Conservation (phyloP, 2,329 filamentous ascomycete genomes). For the Fusarium sp. region DNA sequence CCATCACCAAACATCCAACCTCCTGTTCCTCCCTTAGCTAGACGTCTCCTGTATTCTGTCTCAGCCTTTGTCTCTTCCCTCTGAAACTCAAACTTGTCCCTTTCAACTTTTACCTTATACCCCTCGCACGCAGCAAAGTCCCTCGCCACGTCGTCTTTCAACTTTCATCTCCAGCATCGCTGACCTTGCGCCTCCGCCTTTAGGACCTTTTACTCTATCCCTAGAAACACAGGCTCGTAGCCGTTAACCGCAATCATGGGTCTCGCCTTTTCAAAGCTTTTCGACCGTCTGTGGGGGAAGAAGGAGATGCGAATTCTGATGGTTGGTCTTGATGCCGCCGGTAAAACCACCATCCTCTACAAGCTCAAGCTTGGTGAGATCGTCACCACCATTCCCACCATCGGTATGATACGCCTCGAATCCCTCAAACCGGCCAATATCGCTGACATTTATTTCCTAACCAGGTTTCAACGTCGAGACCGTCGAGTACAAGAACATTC, state of each 20-base stretch:
- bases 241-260: slow-evolving; percentile 81
- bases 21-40: slow-evolving; percentile 34
- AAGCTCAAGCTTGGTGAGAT: slow-evolving; percentile 99
- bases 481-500: slow-evolving; percentile 99
- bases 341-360: slow-evolving; percentile 99
- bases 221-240: slow-evolving; percentile 48
- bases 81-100: slow-evolving; percentile 18
- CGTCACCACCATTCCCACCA: slow-evolving; percentile 98
- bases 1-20: slow-evolving; percentile 42
- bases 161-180: slow-evolving; percentile 22
- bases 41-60: slow-evolving; percentile 27
- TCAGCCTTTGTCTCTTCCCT: slow-evolving; percentile 32
- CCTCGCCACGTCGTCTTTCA: slow-evolving; percentile 32
- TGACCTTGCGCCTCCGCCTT: slow-evolving; percentile 39
- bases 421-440: not conserved
- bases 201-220: slow-evolving; percentile 43
- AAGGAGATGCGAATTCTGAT: slow-evolving; percentile 99
- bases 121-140: slow-evolving; percentile 25
- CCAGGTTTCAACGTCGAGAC: slow-evolving; percentile 99
- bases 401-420: slow-evolving; percentile 68
- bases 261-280: slow-evolving; percentile 96
- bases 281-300: slow-evolving; percentile 97
- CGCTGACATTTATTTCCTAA: slow-evolving; percentile 39
- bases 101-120: slow-evolving; percentile 14
- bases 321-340: slow-evolving; percentile 98